A percentile compares a stretch with the other conserved stretches of the same genome.
Evolutionary conservation across 2,329 filamentous ascomycete genomes (phyloP).

Genomic region (Bipolaris victoriae): DNA sequence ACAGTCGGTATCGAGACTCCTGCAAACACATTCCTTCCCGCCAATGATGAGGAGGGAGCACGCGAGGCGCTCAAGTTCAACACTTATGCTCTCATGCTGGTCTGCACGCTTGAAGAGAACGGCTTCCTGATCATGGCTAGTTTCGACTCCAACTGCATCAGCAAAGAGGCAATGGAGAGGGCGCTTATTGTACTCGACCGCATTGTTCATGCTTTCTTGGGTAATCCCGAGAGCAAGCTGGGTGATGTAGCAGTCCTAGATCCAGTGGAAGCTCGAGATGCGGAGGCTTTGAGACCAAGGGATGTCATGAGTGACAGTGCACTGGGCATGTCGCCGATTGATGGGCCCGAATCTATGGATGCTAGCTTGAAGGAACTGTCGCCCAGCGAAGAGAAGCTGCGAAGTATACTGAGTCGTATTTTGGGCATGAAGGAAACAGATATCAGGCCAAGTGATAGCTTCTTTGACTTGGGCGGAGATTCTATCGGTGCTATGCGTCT

Average conservation of each 20-base stretch:
- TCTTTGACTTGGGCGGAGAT: slow-evolving; percentile 56
- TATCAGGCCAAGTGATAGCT: slow-evolving; percentile 51
- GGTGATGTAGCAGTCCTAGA: slow-evolving; percentile 39
- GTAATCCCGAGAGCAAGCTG: slow-evolving; percentile 43
- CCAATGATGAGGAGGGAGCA: slow-evolving; percentile 63
- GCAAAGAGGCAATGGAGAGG: slow-evolving; percentile 58
- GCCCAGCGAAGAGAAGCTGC: slow-evolving; percentile 37
- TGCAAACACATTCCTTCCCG: slow-evolving; percentile 61
- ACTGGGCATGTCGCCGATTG: slow-evolving; percentile 21
- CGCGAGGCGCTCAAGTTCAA: slow-evolving; percentile 65
- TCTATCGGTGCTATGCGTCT: slow-evolving; percentile 56
- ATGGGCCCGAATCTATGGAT: slow-evolving; percentile 8
- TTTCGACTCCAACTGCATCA: slow-evolving; percentile 67
- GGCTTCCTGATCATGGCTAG: slow-evolving; percentile 67
- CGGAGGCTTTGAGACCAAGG: slow-evolving; percentile 29
- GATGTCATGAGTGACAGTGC: slow-evolving; percentile 33
- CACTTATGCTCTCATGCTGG: slow-evolving; percentile 68
- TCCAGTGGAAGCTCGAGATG: slow-evolving; percentile 38
- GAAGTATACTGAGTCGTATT: slow-evolving; percentile 33
- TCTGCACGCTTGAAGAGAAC: slow-evolving; percentile 64
- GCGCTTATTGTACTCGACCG: slow-evolving; percentile 60
- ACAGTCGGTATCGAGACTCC: slow-evolving; percentile 41
- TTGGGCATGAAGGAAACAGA: slow-evolving; percentile 36
- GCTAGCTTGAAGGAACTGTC: slow-evolving; percentile 20
- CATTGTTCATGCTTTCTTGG: slow-evolving; percentile 59